These are phyloP conservation scores for Verticillium isaacii DNA, from an alignment of 2,329 filamentous ascomycete genomes.

Conservation along the genomic window DNA sequence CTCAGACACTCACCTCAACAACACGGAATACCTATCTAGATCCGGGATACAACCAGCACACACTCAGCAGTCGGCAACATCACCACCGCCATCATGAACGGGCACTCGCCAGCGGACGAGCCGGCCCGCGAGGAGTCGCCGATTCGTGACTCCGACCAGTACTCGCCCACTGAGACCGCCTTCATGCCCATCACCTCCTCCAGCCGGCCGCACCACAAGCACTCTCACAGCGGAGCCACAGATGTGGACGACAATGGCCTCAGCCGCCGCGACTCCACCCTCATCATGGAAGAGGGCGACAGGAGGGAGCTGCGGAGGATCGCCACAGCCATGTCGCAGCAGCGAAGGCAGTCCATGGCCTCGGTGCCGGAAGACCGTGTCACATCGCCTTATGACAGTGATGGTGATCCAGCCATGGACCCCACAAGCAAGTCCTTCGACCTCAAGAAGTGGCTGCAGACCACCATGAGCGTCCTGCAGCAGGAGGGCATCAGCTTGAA, in stretches of 20 bases:
- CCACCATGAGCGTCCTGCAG: conserved; percentile 37
- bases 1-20: not conserved
- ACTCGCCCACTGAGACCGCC: not conserved
- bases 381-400: not conserved
- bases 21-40: not conserved
- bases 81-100: not conserved
- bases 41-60: not conserved
- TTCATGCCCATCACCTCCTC: not conserved
- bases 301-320: conserved; percentile 32
- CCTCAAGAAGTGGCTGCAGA: conserved; percentile 33
- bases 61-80: not conserved
- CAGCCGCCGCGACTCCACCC: not conserved
- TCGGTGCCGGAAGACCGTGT: conserved; percentile 2
- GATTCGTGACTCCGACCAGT: not conserved
- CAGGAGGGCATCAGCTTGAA: conserved; percentile 49
- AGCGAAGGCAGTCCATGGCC: conserved; percentile 21
- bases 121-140: not conserved
- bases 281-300: conserved; percentile 24
- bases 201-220: not conserved
- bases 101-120: not conserved
- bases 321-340: conserved; percentile 32
- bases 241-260: not conserved
- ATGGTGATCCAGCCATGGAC: conserved; percentile 27
- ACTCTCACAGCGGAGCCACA: not conserved
- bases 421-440: conserved; percentile 34